Base-by-base conservation (phyloP, 2,329 filamentous ascomycete genomes). In the Clarireedia monteithiana region DNA sequence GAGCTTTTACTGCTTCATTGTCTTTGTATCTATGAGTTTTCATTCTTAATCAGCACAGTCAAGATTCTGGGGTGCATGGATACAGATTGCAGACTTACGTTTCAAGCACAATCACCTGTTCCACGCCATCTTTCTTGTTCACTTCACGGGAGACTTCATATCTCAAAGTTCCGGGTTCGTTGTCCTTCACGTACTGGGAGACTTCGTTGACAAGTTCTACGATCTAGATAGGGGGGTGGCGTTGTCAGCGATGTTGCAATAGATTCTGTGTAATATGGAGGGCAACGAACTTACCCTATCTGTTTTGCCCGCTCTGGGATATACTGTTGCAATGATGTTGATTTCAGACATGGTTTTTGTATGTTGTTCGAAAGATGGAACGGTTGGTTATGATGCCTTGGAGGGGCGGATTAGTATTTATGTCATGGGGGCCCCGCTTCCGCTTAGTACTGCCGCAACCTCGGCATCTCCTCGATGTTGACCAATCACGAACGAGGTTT, bases 31-130 rank as follows among this genome's bases (percentile, higher is more conserved):
- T 68, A 48, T 23, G 5, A 17, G 23, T 17, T 15, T 14, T 10
- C 6, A 23, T 4, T n/a, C 30, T 20, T 56, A 2, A 53, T 38
- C n/a, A 23, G 44, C 30, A 23, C 12, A 15, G 39, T 40, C 20
- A 14, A 52, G 5, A 23, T 4, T 23, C 5, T 24, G n/a, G n/a
- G 15, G 7, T 6, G 5, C 14, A 45, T 26, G 24, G 5, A 12
- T 14, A 17, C n/a, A 23, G 26, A 9, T 27, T 6, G 45, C 15
- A 23, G 50, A 53, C 55, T 15, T 48, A 67, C 67, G 48, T 67
- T 56, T 69, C 67, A 34, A 68, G 5, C 64, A 68, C 58, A 39
- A 69, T 59, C 1, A 69, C 49, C 45, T 67, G 60, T 17, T 66
- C 64, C 26, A 57, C 52, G 4, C 65, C 66, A n/a, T 57, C 57